phyloP scores from a whole-genome alignment of 176 grass and related monocot genomes.

The Avena atlantica region DNA sequence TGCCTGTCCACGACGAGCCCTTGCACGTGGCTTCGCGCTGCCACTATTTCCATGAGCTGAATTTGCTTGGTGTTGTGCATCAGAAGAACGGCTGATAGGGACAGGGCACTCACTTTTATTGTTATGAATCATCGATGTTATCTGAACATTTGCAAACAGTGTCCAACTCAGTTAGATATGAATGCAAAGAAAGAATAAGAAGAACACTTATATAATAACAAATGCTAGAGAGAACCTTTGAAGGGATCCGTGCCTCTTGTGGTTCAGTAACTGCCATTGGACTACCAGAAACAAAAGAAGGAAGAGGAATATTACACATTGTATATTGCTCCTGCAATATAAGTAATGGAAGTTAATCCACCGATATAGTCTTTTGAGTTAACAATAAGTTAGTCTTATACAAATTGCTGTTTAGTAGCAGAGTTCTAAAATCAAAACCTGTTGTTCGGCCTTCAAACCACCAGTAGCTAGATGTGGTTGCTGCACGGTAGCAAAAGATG shows the following conservation, averaged over 20 bases:
- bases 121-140: slow-evolving; percentile 28
- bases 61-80: slow-evolving; percentile 49
- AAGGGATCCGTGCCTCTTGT: slow-evolving; percentile 46
- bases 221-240: slow-evolving; percentile 45
- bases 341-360: slow-evolving; percentile 28
- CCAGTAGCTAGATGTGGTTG: slow-evolving; percentile 37
- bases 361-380: neutral
- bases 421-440: slow-evolving; percentile 44
- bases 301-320: slow-evolving; percentile 46
- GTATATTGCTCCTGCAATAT: slow-evolving; percentile 61
- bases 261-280: slow-evolving; percentile 42
- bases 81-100: slow-evolving; percentile 50
- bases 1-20: slow-evolving; percentile 75
- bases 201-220: neutral
- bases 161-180: slow-evolving; percentile 22
- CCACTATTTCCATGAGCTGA: slow-evolving; percentile 42
- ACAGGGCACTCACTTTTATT: slow-evolving; percentile 48
- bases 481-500: slow-evolving; percentile 33
- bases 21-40: slow-evolving; percentile 58
- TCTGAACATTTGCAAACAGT: slow-evolving; percentile 39
- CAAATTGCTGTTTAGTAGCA: neutral
- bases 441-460: slow-evolving; percentile 52
- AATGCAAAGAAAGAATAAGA: slow-evolving; percentile 25
- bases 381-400: neutral
- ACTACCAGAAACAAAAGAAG: slow-evolving; percentile 49